Conservation (phyloP, 2,329 filamentous ascomycete species). For the Fusarium gaditjirri region DNA sequence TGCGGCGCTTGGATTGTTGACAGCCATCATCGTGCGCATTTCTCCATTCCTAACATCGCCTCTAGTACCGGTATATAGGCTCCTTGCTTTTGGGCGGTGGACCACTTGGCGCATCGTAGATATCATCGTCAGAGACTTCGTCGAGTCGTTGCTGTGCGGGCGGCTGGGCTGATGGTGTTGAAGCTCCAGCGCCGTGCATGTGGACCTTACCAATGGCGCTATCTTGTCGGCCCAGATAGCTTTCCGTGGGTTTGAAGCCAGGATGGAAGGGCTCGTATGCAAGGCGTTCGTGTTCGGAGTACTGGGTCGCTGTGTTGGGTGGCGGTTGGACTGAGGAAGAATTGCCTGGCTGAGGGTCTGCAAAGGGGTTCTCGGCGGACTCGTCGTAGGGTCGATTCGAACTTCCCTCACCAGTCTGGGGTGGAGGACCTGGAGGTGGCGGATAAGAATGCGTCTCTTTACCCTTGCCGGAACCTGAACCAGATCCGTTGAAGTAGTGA, state of each 20-base stretch:
- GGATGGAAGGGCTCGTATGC: constrained; percentile 54
- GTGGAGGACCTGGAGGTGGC: constrained; percentile 41
- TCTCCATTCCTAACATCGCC: background rate
- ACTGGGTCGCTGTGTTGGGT: constrained; percentile 26
- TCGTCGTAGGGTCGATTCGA: constrained; percentile 34
- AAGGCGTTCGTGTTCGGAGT: constrained; percentile 41
- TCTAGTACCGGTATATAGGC: constrained; percentile 50
- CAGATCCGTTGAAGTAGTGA: constrained; percentile 29
- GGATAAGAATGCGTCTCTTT: constrained; percentile 48
- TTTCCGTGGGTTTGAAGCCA: constrained; percentile 46
- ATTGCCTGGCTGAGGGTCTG: constrained; percentile 48
- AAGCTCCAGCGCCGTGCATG: constrained; percentile 53
- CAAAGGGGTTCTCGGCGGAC: constrained; percentile 42
- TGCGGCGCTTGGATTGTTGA: background rate
- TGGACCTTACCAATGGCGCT: constrained; percentile 54
- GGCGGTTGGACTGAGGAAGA: constrained; percentile 27
- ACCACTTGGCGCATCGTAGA: constrained; percentile 49
- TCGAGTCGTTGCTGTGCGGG: constrained; percentile 33
- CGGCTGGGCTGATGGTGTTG: constrained; percentile 26
- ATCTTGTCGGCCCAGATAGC: constrained; percentile 51
- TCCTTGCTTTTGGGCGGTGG: constrained; percentile 53
- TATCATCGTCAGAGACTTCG: constrained; percentile 50
- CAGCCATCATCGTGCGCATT: background rate
- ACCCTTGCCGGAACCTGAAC: constrained; percentile 46
- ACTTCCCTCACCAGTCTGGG: constrained; percentile 42